phyloP scores from a whole-genome alignment of 2,329 filamentous ascomycete species.

The Trichophyton rubrum region DNA sequence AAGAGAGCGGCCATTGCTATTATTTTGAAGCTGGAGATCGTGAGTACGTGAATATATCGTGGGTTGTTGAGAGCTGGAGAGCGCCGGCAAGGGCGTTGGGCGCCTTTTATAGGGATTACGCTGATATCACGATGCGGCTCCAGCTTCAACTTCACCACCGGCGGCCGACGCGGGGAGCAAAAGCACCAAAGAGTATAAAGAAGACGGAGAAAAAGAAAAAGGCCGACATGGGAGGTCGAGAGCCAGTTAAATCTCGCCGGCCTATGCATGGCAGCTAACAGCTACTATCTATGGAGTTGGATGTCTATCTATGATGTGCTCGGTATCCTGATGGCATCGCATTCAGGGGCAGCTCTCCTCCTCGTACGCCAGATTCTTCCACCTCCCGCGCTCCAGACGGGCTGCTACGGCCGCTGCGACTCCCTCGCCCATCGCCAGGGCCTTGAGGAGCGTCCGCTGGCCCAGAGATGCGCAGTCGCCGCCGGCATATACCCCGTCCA shows the following conservation, averaged over 20 bases:
- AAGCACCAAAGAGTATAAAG: background rate
- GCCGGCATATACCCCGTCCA: background rate
- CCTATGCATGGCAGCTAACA: too few species aligned
- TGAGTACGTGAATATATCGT: too few species aligned
- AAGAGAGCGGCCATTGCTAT: background rate
- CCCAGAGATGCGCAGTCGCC: constrained; percentile 1
- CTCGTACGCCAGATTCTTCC: background rate
- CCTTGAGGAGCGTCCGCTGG: background rate
- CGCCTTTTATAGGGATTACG: too few species aligned
- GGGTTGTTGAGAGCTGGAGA: background rate
- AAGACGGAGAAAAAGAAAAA: background rate
- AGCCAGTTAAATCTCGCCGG: too few species aligned
- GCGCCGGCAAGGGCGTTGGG: too few species aligned
- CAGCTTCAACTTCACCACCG: background rate
- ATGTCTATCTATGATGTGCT: too few species aligned
- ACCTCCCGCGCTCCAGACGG: background rate
- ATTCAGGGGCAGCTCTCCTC: background rate
- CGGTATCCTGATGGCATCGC: too few species aligned
- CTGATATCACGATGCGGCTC: too few species aligned
- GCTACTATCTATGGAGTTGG: too few species aligned
- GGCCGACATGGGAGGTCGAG: too few species aligned
- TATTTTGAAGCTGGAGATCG: too few species aligned
- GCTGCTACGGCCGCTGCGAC: background rate
- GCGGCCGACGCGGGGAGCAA: background rate
- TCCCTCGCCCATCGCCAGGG: background rate